Conservation (phyloP, 257 asterid species). For the Solanum chilense region DNA sequence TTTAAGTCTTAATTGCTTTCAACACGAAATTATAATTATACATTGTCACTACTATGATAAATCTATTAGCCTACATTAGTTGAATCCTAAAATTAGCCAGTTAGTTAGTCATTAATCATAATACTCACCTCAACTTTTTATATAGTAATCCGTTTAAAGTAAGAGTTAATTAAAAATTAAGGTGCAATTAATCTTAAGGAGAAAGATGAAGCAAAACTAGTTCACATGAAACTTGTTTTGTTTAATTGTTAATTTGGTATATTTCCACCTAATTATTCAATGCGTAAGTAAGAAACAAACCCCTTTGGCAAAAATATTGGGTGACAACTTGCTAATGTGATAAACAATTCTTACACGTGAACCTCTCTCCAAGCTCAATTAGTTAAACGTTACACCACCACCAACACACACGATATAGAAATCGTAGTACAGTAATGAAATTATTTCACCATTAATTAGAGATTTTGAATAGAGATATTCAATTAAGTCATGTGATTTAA, state of each 20-base stretch:
- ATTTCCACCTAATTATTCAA: neutral
- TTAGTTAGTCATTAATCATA: neutral
- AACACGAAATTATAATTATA: neutral
- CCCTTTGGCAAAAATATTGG: constrained; percentile 11
- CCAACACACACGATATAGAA: neutral
- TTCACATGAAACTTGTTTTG: neutral
- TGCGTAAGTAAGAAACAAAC: neutral
- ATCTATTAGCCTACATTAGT: neutral
- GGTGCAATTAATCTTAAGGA: neutral
- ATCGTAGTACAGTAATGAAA: fast-evolving
- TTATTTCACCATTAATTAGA: too few relatives aligned
- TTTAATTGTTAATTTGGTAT: neutral
- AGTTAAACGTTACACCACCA: neutral
- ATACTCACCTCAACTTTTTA: too few relatives aligned
- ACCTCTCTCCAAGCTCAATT: neutral
- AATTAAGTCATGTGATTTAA: too few relatives aligned
- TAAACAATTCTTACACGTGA: neutral
- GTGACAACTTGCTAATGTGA: neutral
- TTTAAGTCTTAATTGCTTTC: neutral
- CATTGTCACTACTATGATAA: neutral
- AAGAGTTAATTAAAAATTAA: neutral
- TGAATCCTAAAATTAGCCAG: neutral
- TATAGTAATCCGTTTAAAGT: neutral
- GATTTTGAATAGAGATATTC: too few relatives aligned
- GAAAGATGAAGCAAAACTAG: neutral